These are phyloP conservation scores for Cystobasidium slooffiae DNA, from an alignment of 1,284 basidiomycete species.

Conservation along the genomic window DNA sequence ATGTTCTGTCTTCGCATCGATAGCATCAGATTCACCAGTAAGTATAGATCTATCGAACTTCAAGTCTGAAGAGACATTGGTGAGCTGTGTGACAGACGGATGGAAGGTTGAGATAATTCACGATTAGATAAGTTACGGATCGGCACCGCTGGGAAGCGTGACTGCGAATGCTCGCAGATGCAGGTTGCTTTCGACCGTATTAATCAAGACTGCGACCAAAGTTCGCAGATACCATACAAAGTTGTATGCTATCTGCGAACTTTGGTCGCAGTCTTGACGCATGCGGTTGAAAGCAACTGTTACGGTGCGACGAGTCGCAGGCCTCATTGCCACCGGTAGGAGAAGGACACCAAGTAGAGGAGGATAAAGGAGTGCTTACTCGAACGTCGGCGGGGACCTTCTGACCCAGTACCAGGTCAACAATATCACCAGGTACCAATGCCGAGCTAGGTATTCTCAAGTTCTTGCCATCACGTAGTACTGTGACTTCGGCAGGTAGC, in stretches of 20 bases:
- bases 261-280: too few relatives aligned
- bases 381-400: constrained; percentile 62
- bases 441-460: constrained; percentile 54
- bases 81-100: constrained; percentile 53
- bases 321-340: neutral
- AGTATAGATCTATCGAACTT: constrained; percentile 69
- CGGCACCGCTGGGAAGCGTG: too few relatives aligned
- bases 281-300: too few relatives aligned
- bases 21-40: constrained; percentile 66
- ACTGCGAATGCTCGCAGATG: too few relatives aligned
- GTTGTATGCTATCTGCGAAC: too few relatives aligned
- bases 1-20: constrained; percentile 62
- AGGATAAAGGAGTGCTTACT: constrained; percentile 5
- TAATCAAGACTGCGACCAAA: too few relatives aligned
- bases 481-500: constrained; percentile 59
- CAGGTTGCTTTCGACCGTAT: too few relatives aligned
- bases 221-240: too few relatives aligned
- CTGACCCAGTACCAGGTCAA: constrained; percentile 58
- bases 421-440: constrained; percentile 58
- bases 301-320: too few relatives aligned
- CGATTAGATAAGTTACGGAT: too few relatives aligned
- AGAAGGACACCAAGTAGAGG: neutral
- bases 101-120: too few relatives aligned
- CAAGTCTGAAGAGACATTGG: constrained; percentile 62
- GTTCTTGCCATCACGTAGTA: constrained; percentile 57